phyloP scores from a whole-genome alignment of 768 basidiomycete species.

The Rhodosporidiobolus sp. region DNA sequence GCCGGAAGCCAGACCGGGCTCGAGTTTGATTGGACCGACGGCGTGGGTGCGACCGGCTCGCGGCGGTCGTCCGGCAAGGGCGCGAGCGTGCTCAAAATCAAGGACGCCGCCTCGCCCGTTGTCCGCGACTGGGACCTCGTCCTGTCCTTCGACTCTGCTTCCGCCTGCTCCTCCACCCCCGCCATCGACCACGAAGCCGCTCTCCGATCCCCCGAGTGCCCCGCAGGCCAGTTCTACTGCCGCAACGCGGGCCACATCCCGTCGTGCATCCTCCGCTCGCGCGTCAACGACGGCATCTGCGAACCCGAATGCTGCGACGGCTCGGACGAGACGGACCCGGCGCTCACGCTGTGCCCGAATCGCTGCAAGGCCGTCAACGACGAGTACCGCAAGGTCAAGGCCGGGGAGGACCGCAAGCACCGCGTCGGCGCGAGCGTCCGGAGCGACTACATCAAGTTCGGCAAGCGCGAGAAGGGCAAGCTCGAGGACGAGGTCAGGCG shows the following conservation, averaged over 20 bases:
- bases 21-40: slow-evolving; percentile 66
- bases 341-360: slow-evolving; percentile 62
- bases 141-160: slow-evolving; percentile 41
- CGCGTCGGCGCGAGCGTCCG: slow-evolving; percentile 94
- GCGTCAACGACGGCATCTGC: slow-evolving; percentile 90
- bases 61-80: slow-evolving; percentile 34
- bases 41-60: slow-evolving; percentile 55
- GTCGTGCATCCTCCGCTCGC: slow-evolving; percentile 67
- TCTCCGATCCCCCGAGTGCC: slow-evolving; percentile 32
- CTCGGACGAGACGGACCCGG: slow-evolving; percentile 77
- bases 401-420: slow-evolving; percentile 71
- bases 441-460: slow-evolving; percentile 77
- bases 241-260: slow-evolving; percentile 84
- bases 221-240: slow-evolving; percentile 65
- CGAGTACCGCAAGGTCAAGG: slow-evolving; percentile 62
- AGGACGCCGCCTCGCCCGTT: slow-evolving; percentile 50
- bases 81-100: slow-evolving; percentile 68
- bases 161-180: slow-evolving; percentile 11
- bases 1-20: slow-evolving; percentile 53
- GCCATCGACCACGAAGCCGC: slow-evolving; percentile 32
- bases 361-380: slow-evolving; percentile 72
- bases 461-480: slow-evolving; percentile 81
- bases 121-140: slow-evolving; percentile 50
- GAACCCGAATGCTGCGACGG: slow-evolving; percentile 94
- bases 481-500: slow-evolving; percentile 64